These are phyloP conservation scores for Debaryomycetaceae sp. DNA, from an alignment of 1,139 yeast genomes.

Conservation along the genomic window DNA sequence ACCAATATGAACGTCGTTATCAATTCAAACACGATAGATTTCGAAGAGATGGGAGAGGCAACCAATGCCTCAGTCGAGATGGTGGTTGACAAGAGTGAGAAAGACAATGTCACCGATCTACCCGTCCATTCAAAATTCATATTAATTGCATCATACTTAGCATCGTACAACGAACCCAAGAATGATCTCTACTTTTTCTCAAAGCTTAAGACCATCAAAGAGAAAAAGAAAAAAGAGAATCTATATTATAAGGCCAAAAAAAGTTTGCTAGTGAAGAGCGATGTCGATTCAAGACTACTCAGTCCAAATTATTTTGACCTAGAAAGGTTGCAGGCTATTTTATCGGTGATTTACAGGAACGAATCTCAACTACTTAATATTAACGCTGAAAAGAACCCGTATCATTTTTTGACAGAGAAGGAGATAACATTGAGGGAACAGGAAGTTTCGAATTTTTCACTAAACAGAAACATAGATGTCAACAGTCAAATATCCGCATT, in stretches of 20 bases:
- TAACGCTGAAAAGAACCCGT: conserved; percentile 23
- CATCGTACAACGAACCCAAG: conserved; percentile 61
- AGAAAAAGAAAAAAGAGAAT: conserved; percentile 29
- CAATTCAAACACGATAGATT: conserved; percentile 27
- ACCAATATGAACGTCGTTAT: conserved; percentile 37
- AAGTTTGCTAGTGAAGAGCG: conserved; percentile 40
- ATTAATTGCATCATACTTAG: conserved; percentile 65
- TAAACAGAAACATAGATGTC: conserved; percentile 44
- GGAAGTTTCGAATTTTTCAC: conserved; percentile 30
- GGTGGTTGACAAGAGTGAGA: conserved; percentile 16
- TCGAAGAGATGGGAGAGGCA: neutral
- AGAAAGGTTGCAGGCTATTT: conserved; percentile 65
- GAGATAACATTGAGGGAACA: conserved; percentile 26
- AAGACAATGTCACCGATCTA: conserved; percentile 28
- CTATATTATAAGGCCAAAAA: conserved; percentile 24
- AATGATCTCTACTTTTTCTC: conserved; percentile 61
- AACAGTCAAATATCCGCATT: conserved; percentile 61
- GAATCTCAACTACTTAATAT: conserved; percentile 29
- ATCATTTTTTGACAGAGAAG: conserved; percentile 30
- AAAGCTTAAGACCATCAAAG: conserved; percentile 47
- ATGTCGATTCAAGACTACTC: conserved; percentile 50
- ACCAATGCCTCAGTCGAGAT: conserved; percentile 13
- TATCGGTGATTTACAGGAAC: conserved; percentile 53
- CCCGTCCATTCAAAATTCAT: conserved; percentile 59
- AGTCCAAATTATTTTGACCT: conserved; percentile 64